A percentile compares a stretch with the other conserved stretches of the same genome.
phyloP scores from a whole-genome alignment of 2,329 filamentous ascomycete genomes.

The Fusarium domesticum region DNA sequence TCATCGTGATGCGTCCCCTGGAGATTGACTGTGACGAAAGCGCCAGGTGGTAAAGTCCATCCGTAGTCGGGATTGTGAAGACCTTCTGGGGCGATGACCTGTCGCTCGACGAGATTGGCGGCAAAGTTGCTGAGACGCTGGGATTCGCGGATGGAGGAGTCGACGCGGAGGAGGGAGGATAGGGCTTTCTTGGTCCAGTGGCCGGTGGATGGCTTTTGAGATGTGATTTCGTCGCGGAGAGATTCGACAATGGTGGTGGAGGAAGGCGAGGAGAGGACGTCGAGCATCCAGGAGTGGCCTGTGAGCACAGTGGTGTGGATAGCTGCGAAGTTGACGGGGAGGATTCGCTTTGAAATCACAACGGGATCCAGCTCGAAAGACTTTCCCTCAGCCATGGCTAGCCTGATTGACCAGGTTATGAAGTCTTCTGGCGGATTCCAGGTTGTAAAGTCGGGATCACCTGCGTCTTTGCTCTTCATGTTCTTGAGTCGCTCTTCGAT shows the following conservation, averaged over 20 bases:
- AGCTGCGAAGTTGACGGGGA: conserved; percentile 57
- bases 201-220: conserved; percentile 27
- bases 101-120: conserved; percentile 44
- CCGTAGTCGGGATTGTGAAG: conserved; percentile 37
- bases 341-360: conserved; percentile 48
- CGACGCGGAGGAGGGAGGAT: conserved; percentile 42
- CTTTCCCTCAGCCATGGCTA: conserved; percentile 45
- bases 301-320: conserved; percentile 58
- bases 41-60: conserved; percentile 40
- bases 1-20: conserved; percentile 47
- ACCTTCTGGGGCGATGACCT: conserved; percentile 44
- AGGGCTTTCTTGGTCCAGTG: conserved; percentile 48
- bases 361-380: conserved; percentile 43
- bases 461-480: conserved; percentile 41
- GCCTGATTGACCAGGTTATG: conserved; percentile 55
- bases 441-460: conserved; percentile 39
- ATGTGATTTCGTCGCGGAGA: conserved; percentile 43
- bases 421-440: conserved; percentile 53
- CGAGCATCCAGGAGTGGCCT: conserved; percentile 45
- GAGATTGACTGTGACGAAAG: conserved; percentile 43
- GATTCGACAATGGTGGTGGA: conserved; percentile 34
- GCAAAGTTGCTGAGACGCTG: conserved; percentile 48
- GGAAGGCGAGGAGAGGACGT: conserved; percentile 43
- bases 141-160: conserved; percentile 53
- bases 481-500: conserved; percentile 48